phyloP scores from a whole-genome alignment of 148 eudicot species.

The Vaccinium corymbosum region DNA sequence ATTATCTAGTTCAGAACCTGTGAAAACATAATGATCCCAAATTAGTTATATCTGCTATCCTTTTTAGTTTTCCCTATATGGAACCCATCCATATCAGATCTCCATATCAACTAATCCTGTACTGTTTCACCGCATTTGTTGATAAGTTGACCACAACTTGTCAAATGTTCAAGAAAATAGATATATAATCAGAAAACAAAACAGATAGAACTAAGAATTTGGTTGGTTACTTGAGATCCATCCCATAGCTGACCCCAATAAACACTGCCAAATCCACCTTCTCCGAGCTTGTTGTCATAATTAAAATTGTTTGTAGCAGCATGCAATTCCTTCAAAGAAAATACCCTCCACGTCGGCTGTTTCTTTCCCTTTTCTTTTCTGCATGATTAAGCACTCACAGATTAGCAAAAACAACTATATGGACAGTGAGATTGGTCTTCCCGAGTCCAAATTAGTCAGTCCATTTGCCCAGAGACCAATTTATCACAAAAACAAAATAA shows the following conservation, averaged over 20 bases:
- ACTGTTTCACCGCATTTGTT: not conserved
- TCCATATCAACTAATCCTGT: not conserved
- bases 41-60: not conserved
- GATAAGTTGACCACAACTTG: not conserved
- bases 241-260: constrained; percentile 99
- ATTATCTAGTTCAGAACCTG: not conserved
- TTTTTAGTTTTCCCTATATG: not conserved
- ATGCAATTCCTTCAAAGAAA: constrained; percentile 87
- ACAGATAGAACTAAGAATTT: not conserved
- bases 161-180: not conserved
- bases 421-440: not conserved
- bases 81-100: not conserved
- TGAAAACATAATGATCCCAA: not conserved
- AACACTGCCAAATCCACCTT: constrained; percentile 97
- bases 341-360: constrained; percentile 69
- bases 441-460: not conserved
- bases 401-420: not conserved
- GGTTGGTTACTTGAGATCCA: constrained; percentile 78
- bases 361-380: constrained; percentile 66
- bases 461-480: not conserved
- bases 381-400: constrained; percentile 20
- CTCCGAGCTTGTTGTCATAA: constrained; percentile 92
- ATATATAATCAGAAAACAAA: not conserved
- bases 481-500: not conserved
- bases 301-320: constrained; percentile 90